Base-by-base conservation (phyloP, 768 basidiomycete species). In the Omphalotus guepiniiformis region DNA sequence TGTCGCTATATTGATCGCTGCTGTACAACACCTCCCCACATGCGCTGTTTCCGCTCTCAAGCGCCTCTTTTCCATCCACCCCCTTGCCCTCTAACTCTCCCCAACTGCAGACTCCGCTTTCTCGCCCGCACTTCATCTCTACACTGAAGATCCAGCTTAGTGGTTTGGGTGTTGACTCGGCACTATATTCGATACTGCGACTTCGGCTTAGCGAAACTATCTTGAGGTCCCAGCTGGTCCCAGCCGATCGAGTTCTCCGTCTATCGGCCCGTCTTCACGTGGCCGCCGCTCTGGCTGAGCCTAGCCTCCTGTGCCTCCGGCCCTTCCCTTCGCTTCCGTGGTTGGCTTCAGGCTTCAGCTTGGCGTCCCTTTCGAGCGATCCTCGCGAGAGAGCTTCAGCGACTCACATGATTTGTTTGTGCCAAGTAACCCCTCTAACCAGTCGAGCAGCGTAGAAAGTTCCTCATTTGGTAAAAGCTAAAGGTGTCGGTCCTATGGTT, bases 151-250 rank as follows among this genome's bases (percentile, higher is more conserved):
- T 26, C 62, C 71, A 43, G 69, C 70, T 21, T 66, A 71, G 53
- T 61, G 64, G 7, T 56, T 70, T 2, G 65, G 68, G 7, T 60
- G 62, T 12, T 69, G 69, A 69, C 52, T 57, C 5, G 67, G 66
- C n/a, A n/a, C n/a, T n/a, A n/a, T n/a, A n/a, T n/a, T n/a, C n/a
- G n/a, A n/a, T n/a, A n/a, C n/a, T n/a, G n/a, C n/a, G n/a, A n/a
- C n/a, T 45, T 61, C 70, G 39, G 58, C 63, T 11, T 70, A 68
- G 61, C 67, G 66, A 39, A 60, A 69, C 11, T 71, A 71, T 55
- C 59, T 70, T 22, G 67, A 71, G 13, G 42, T 55, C 5, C 50
- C 56, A 1, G 21, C 22, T 3, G 13, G 42, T 55, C 5, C 50
- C 56, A 1, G 21, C 22, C 2, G 47, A 57, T 9, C 54, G 57